Percentiles rank a stretch among this genome's conserved stretches.
These are phyloP conservation scores for Pythium apleroticum DNA, from an alignment of 352 stramenopile species.

Conservation along the genomic window DNA sequence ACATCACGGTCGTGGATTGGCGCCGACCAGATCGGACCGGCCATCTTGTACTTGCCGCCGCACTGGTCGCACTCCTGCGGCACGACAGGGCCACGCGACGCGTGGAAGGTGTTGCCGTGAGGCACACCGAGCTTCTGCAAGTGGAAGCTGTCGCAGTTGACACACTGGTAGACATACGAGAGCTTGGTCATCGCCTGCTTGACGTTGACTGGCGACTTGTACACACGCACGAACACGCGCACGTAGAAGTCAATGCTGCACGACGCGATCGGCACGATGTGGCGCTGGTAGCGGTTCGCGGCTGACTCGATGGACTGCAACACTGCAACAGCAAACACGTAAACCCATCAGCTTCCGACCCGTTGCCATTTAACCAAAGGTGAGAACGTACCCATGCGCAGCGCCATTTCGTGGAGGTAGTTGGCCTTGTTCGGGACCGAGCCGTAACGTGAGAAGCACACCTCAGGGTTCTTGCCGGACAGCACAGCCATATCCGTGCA, in stretches of 20 bases:
- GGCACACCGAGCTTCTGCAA: conserved; percentile 91
- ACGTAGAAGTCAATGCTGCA: conserved; percentile 99
- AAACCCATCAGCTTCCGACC: not conserved
- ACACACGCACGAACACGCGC: conserved; percentile 99
- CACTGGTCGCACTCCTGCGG: conserved; percentile 79
- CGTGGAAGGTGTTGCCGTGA: conserved; percentile 85
- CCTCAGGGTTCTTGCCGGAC: conserved; percentile 85
- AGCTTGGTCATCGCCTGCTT: conserved; percentile 93
- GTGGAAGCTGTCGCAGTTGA: conserved; percentile 97
- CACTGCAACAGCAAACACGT: conserved; percentile 58
- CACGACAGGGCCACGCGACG: conserved; percentile 71
- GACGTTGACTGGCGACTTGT: conserved; percentile 94
- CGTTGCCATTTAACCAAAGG: not conserved
- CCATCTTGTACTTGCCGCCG: conserved; percentile 88
- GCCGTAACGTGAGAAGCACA: conserved; percentile 88
- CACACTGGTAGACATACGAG: conserved; percentile 89
- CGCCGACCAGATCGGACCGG: conserved; percentile 96
- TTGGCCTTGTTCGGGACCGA: conserved; percentile 86
- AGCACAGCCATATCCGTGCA: conserved; percentile 98
- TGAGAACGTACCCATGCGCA: conserved; percentile 65
- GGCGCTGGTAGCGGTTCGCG: conserved; percentile 95
- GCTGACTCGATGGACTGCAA: conserved; percentile 94
- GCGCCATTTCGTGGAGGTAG: conserved; percentile 87
- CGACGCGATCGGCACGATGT: conserved; percentile 96
- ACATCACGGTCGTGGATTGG: conserved; percentile 95